Conservation (phyloP, 768 basidiomycete species). For the Hypsizygus marmoreus region DNA sequence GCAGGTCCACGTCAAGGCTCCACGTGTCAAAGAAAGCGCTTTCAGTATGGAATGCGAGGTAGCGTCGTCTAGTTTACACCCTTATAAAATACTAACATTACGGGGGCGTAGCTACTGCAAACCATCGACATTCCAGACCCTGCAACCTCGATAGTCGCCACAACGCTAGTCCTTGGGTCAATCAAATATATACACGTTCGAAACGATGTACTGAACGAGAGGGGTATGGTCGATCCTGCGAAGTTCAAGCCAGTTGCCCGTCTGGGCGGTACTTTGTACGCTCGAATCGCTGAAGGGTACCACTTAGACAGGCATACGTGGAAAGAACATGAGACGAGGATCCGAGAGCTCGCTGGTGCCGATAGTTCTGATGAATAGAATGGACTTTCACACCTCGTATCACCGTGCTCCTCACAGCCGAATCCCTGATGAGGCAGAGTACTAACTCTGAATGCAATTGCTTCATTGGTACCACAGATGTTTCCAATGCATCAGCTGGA, state of each 20-base stretch:
- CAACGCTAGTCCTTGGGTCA: conserved; percentile 50
- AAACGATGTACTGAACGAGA: conserved; percentile 49
- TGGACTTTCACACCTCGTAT: too few species aligned
- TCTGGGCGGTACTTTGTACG: conserved; percentile 56
- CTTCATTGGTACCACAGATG: too few species aligned
- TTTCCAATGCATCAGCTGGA: too few species aligned
- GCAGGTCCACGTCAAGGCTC: conserved; percentile 48
- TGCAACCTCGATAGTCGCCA: conserved; percentile 31
- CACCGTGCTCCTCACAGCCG: too few species aligned
- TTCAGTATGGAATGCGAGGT: conserved; percentile 66
- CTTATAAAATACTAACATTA: conserved; percentile 24
- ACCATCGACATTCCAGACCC: conserved; percentile 44
- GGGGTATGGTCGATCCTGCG: conserved; percentile 45
- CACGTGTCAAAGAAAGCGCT: conserved; percentile 64
- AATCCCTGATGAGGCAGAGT: too few species aligned
- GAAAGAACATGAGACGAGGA: conserved; percentile 30
- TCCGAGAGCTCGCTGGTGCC: too few species aligned
- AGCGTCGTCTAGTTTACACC: conserved; percentile 2
- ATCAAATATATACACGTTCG: conserved; percentile 61
- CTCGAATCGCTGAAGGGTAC: conserved; percentile 43
- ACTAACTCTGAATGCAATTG: too few species aligned
- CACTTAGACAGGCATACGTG: conserved; percentile 57
- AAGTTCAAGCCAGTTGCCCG: conserved; percentile 52
- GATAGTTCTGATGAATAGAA: too few species aligned
- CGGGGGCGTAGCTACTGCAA: conserved; percentile 39